phyloP scores from a whole-genome alignment of 306 rosid species.

The Malus asiatica region DNA sequence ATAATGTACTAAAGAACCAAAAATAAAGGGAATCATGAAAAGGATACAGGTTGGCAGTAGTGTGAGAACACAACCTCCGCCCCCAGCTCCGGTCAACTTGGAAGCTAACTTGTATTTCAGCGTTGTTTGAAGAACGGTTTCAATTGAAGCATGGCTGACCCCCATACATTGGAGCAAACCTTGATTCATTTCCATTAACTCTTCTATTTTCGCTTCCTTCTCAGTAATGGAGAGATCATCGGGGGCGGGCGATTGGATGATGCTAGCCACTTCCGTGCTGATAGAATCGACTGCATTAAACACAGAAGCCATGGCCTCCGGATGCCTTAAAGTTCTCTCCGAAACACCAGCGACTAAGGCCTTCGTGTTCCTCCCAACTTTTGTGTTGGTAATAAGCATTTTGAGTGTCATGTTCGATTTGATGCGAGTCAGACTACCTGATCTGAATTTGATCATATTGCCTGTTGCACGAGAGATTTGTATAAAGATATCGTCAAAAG shows the following conservation, averaged over 20 bases:
- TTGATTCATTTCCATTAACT: constrained; percentile 94
- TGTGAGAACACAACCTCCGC: constrained; percentile 98
- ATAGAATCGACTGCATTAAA: constrained; percentile 79
- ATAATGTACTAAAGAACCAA: neutral
- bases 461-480: constrained; percentile 48
- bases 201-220: constrained; percentile 74
- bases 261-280: constrained; percentile 61
- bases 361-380: constrained; percentile 90
- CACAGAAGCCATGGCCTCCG: constrained; percentile 71
- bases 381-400: constrained; percentile 96
- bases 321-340: constrained; percentile 75
- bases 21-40: constrained; percentile 12
- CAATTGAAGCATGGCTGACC: constrained; percentile 80
- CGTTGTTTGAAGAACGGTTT: constrained; percentile 81
- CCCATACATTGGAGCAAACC: constrained; percentile 96
- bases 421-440: constrained; percentile 55
- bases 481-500: constrained; percentile 13
- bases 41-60: constrained; percentile 90
- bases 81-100: constrained; percentile 97
- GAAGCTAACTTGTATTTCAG: constrained; percentile 77
- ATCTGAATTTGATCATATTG: constrained; percentile 78
- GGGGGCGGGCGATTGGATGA: constrained; percentile 55
- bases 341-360: constrained; percentile 93
- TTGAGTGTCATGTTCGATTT: constrained; percentile 54
- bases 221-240: constrained; percentile 54